phyloP scores from a whole-genome alignment of 306 rosid species.

The Astragalus membranaceus region DNA sequence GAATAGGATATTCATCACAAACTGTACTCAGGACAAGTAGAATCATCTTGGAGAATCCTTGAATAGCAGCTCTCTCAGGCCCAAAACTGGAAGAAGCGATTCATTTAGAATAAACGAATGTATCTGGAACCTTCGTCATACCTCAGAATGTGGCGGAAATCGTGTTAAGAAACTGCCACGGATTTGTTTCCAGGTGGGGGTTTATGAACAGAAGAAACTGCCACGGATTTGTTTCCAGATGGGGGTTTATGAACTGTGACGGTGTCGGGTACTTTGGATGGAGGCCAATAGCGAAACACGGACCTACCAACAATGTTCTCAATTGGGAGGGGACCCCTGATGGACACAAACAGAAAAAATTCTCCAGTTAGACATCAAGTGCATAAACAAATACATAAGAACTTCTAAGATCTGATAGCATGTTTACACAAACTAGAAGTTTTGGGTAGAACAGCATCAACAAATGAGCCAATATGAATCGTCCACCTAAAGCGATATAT shows the following conservation, averaged over 20 bases:
- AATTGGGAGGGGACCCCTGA: constrained; percentile 96
- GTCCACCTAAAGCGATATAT: constrained; percentile 12
- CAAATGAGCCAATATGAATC: constrained; percentile 7
- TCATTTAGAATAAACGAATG: constrained; percentile 19
- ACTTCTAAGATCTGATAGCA: background rate
- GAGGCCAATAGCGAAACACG: constrained; percentile 92
- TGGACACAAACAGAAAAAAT: constrained; percentile 4
- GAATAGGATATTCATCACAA: constrained; percentile 31
- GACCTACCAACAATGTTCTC: constrained; percentile 90
- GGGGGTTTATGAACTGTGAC: constrained; percentile 26
- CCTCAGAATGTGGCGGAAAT: constrained; percentile 15
- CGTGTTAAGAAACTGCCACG: constrained; percentile 54
- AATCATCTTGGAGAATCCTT: constrained; percentile 11
- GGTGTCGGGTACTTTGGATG: constrained; percentile 54
- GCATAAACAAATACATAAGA: background rate
- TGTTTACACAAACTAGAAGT: constrained; percentile 26
- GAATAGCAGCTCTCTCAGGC: constrained; percentile 25
- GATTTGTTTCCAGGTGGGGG: constrained; percentile 26
- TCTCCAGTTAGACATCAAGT: constrained; percentile 7
- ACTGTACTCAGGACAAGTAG: constrained; percentile 12
- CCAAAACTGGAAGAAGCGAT: constrained; percentile 14
- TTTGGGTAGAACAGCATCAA: constrained; percentile 22
- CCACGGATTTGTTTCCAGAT: constrained; percentile 31
- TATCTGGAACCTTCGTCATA: constrained; percentile 18
- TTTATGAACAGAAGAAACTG: constrained; percentile 41